phyloP scores from a whole-genome alignment of 2,329 filamentous ascomycete species.

The Calonectria fujianensis region DNA sequence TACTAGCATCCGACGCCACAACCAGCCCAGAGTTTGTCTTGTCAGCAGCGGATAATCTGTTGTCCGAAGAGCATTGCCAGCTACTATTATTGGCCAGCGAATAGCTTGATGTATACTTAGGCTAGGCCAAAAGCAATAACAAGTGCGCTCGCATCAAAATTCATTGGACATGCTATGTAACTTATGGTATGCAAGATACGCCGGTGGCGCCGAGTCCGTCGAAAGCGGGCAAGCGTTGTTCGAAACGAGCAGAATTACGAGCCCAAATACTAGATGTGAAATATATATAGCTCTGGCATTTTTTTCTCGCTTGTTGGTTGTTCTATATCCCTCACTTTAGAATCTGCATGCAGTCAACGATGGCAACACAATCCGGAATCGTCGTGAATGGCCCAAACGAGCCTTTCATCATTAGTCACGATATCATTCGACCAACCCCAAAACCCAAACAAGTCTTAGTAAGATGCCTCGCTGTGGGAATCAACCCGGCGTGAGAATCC shows the following conservation, averaged over 20 bases:
- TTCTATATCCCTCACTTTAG: neutral
- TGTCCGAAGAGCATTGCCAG: constrained; percentile 13
- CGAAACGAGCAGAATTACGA: too few species aligned
- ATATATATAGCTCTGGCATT: neutral
- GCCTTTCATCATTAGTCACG: constrained; percentile 50
- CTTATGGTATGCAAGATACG: neutral
- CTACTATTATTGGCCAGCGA: constrained; percentile 3
- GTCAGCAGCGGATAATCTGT: constrained; percentile 40
- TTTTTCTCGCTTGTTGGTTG: too few species aligned
- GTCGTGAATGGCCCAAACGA: constrained; percentile 43
- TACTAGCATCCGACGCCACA: neutral
- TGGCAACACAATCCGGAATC: constrained; percentile 49
- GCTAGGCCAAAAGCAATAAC: neutral
- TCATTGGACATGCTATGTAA: neutral
- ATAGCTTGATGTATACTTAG: neutral
- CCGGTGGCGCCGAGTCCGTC: constrained; percentile 7
- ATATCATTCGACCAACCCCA: constrained; percentile 54
- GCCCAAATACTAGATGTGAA: too few species aligned
- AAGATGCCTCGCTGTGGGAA: constrained; percentile 59
- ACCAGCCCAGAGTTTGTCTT: neutral
- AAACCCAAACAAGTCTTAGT: constrained; percentile 59
- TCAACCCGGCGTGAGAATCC: constrained; percentile 61
- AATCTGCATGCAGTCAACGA: neutral
- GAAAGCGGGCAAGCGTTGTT: constrained; percentile 3
- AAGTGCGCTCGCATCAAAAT: neutral